A percentile compares a stretch with the other conserved stretches of the same genome.
Conservation (phyloP, 345 rosid genomes). For the Streptanthus diversifolius region DNA sequence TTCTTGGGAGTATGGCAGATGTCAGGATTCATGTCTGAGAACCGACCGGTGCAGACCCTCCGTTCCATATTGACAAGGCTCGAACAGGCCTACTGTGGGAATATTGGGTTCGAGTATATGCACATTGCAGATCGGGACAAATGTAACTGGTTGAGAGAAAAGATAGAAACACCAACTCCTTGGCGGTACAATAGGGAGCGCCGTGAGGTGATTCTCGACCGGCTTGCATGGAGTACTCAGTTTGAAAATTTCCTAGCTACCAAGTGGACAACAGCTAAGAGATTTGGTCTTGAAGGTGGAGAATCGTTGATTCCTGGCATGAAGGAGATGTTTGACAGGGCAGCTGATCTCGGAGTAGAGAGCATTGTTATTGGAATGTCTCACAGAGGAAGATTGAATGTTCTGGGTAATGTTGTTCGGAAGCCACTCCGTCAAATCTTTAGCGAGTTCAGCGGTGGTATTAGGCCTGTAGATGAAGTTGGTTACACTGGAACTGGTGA, state of each 20-base stretch:
- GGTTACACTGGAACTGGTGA: slow-evolving; percentile 91
- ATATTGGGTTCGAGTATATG: slow-evolving; percentile 78
- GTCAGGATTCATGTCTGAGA: slow-evolving; percentile 81
- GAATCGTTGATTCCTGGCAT: slow-evolving; percentile 85
- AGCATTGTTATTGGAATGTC: slow-evolving; percentile 86
- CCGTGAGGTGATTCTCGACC: slow-evolving; percentile 70
- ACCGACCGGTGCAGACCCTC: slow-evolving; percentile 79
- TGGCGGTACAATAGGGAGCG: slow-evolving; percentile 67
- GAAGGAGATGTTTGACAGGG: slow-evolving; percentile 89
- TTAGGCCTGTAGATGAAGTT: slow-evolving; percentile 79
- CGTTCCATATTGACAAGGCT: slow-evolving; percentile 72
- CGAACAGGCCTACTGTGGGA: slow-evolving; percentile 85
- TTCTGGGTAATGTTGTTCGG: slow-evolving; percentile 75
- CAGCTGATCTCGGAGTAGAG: slow-evolving; percentile 81
- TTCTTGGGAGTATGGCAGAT: slow-evolving; percentile 85
- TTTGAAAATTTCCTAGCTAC: slow-evolving; percentile 86
- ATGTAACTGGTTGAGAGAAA: slow-evolving; percentile 84
- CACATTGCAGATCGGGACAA: slow-evolving; percentile 72
- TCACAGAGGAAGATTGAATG: slow-evolving; percentile 80
- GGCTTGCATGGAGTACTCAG: slow-evolving; percentile 79
- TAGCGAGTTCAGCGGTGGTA: slow-evolving; percentile 79
- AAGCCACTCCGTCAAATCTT: slow-evolving; percentile 78
- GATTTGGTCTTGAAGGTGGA: slow-evolving; percentile 88
- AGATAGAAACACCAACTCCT: slow-evolving; percentile 76
- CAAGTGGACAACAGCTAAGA: slow-evolving; percentile 83